phyloP scores from a whole-genome alignment of 495 filamentous ascomycete genomes.

The Penicillium argentinense region DNA sequence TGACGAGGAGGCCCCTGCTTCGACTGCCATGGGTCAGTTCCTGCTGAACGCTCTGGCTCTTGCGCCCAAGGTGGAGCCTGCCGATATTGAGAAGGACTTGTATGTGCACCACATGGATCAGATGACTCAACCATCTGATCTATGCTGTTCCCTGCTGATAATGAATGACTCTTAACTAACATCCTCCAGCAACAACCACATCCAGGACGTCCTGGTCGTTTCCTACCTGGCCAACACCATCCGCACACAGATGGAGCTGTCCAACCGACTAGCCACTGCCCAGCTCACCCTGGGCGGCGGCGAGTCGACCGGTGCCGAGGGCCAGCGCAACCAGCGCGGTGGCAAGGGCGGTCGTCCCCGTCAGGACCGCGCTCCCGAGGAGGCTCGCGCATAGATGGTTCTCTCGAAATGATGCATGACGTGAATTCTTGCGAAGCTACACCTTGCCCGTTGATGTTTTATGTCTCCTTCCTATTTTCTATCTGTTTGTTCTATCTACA shows the following conservation, averaged over 20 bases:
- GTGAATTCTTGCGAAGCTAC: constrained; percentile 21
- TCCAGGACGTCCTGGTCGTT: constrained; percentile 96
- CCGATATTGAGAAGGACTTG: constrained; percentile 93
- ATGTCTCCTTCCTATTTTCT: constrained; percentile 20
- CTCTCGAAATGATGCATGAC: constrained; percentile 28
- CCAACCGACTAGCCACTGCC: constrained; percentile 87
- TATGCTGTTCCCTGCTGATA: not conserved
- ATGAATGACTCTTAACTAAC: constrained; percentile 41
- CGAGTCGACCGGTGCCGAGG: constrained; percentile 35
- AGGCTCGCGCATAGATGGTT: constrained; percentile 41
- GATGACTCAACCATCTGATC: not conserved
- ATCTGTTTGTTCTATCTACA: constrained; percentile 14
- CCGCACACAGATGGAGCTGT: constrained; percentile 97
- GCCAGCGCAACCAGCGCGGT: constrained; percentile 43
- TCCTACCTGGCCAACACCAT: constrained; percentile 98
- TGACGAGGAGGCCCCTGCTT: constrained; percentile 65
- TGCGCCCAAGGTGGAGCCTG: constrained; percentile 87
- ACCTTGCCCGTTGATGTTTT: constrained; percentile 21
- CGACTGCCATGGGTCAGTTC: constrained; percentile 88
- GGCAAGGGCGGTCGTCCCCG: constrained; percentile 53
- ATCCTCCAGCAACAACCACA: constrained; percentile 80
- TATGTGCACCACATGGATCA: too few species aligned
- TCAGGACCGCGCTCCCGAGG: constrained; percentile 39
- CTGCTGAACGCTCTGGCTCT: constrained; percentile 87
- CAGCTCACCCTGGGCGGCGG: constrained; percentile 65